Percentiles rank a stretch among this genome's conserved stretches.
Conservation (phyloP, 169 alveolate genomes). For the Blepharisma undulans region DNA sequence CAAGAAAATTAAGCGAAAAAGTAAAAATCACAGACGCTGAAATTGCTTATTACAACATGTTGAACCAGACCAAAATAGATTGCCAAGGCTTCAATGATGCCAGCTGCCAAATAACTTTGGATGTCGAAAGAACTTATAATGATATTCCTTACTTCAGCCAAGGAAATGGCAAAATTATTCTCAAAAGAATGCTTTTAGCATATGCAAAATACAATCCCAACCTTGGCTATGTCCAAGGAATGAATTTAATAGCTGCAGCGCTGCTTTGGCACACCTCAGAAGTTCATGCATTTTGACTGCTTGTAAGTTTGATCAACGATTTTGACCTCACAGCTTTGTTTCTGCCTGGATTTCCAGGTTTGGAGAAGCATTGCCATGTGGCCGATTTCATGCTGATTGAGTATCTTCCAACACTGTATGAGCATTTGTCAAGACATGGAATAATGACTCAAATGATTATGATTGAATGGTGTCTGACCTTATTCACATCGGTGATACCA, state of each 20-base stretch:
- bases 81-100: neutral
- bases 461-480: conserved; percentile 48
- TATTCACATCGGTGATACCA: conserved; percentile 38
- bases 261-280: conserved; percentile 47
- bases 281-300: conserved; percentile 52
- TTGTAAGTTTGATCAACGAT: conserved; percentile 42
- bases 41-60: neutral
- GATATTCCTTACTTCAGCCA: conserved; percentile 42
- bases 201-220: conserved; percentile 34
- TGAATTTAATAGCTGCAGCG: conserved; percentile 46
- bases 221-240: conserved; percentile 52
- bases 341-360: conserved; percentile 44
- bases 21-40: neutral
- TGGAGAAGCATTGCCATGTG: conserved; percentile 30
- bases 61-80: neutral
- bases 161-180: conserved; percentile 48
- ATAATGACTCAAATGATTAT: conserved; percentile 24
- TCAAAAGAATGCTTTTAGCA: conserved; percentile 51
- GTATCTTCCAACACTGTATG: conserved; percentile 16
- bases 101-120: conserved; percentile 49
- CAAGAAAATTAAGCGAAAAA: neutral
- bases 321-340: conserved; percentile 38
- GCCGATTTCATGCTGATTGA: neutral
- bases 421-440: conserved; percentile 37
- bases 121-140: conserved; percentile 58